Evolutionary conservation across 2,329 filamentous ascomycete genomes (phyloP).

Genomic region (Talaromyces sp.): DNA sequence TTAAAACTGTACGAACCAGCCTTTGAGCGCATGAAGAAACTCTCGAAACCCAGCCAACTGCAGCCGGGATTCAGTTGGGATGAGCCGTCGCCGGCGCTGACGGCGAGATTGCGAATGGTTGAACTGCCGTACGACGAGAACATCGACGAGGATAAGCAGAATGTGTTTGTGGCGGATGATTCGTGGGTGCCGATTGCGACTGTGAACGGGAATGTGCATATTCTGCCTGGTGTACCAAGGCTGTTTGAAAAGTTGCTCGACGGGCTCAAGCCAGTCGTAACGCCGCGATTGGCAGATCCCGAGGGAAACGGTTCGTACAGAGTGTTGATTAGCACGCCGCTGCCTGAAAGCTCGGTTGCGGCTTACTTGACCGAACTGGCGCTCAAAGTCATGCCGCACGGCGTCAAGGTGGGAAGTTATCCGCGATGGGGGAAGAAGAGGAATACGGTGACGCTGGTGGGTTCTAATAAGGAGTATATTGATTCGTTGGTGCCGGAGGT

Average conservation of each 20-base stretch:
- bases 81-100: slow-evolving; percentile 70
- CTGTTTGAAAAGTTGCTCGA: slow-evolving; percentile 78
- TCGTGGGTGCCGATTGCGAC: slow-evolving; percentile 88
- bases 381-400: slow-evolving; percentile 65
- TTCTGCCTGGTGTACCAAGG: slow-evolving; percentile 82
- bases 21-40: slow-evolving; percentile 75
- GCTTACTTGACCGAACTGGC: slow-evolving; percentile 78
- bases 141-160: slow-evolving; percentile 65
- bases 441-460: slow-evolving; percentile 89
- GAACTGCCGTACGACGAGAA: slow-evolving; percentile 72
- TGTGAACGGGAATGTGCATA: slow-evolving; percentile 90
- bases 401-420: slow-evolving; percentile 93
- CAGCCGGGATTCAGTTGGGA: slow-evolving; percentile 82
- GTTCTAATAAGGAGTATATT: slow-evolving; percentile 69
- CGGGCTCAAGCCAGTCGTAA: slow-evolving; percentile 67
- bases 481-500: slow-evolving; percentile 78
- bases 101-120: slow-evolving; percentile 87
- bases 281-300: slow-evolving; percentile 71
- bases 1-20: slow-evolving; percentile 74
- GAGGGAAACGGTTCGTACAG: slow-evolving; percentile 77
- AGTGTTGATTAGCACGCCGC: slow-evolving; percentile 79
- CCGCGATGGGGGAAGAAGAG: slow-evolving; percentile 82
- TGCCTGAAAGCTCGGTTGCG: slow-evolving; percentile 82
- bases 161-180: slow-evolving; percentile 73
- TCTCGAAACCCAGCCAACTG: slow-evolving; percentile 69